A percentile compares a stretch with the other conserved stretches of the same genome.
Conservation (phyloP, 331 rosid species). For the Rhamnella rubrinervis region DNA sequence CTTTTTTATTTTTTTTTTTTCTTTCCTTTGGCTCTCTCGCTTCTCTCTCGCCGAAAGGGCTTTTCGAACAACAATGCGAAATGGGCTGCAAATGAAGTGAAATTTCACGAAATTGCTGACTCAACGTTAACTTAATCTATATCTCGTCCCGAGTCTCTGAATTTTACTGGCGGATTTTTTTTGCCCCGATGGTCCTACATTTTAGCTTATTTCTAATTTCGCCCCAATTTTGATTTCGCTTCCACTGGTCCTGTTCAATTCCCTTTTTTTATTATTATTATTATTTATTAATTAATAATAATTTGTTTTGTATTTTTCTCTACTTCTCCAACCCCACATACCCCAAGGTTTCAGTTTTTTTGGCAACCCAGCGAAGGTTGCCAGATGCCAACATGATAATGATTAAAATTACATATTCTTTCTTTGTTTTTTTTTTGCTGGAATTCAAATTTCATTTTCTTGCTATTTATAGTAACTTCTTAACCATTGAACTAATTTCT, state of each 20-base stretch:
- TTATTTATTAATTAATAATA: no score
- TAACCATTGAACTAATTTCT: no score
- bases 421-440: no score
- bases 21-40: background rate
- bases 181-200: conserved; percentile 3
- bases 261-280: no score
- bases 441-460: no score
- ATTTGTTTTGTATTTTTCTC: no score
- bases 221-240: background rate
- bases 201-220: conserved; percentile 12
- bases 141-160: background rate
- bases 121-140: background rate
- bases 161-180: background rate
- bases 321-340: background rate
- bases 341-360: no score
- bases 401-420: no score
- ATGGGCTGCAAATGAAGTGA: conserved; percentile 33
- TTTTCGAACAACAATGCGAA: conserved; percentile 52
- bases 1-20: background rate
- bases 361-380: no score
- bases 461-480: no score
- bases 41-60: conserved; percentile 18
- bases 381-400: no score
- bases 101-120: conserved; percentile 32
- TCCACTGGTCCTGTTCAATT: background rate